phyloP scores from a whole-genome alignment of 257 asterid species.

The Dorcoceras hygrometricum region DNA sequence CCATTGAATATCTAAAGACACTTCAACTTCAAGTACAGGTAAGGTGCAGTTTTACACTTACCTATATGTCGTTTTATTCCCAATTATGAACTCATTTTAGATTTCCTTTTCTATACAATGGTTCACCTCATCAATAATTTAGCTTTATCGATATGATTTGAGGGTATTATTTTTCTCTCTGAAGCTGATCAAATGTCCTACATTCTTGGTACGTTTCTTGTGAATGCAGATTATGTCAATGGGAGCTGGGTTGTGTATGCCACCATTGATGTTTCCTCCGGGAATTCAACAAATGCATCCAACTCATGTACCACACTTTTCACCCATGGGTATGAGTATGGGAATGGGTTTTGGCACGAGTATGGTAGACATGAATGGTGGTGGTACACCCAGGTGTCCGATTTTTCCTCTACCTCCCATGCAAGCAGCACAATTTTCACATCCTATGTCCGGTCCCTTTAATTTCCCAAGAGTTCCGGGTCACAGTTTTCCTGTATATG shows the following conservation, averaged over 20 bases:
- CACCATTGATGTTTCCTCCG: conserved; percentile 71
- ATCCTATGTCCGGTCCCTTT: conserved; percentile 41
- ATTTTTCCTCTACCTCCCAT: conserved; percentile 48
- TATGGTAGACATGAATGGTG: conserved; percentile 67
- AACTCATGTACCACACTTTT: conserved; percentile 61
- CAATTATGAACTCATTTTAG: background rate
- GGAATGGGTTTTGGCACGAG: conserved; percentile 69
- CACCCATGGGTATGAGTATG: conserved; percentile 63
- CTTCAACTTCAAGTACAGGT: conserved; percentile 99
- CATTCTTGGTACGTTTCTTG: background rate
- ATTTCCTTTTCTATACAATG: background rate
- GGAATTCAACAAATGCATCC: conserved; percentile 76
- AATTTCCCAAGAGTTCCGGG: conserved; percentile 54
- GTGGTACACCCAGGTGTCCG: conserved; percentile 54
- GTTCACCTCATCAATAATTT: background rate
- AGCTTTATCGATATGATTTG: background rate
- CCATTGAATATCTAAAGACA: conserved; percentile 89
- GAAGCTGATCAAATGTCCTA: conserved; percentile 14
- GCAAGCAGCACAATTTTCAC: conserved; percentile 50
- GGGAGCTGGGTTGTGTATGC: conserved; percentile 89
- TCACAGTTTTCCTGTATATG: conserved; percentile 41
- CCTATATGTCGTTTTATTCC: background rate
- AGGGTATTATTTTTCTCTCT: background rate
- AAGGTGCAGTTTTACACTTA: conserved; percentile 25
- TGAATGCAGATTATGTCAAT: conserved; percentile 81